These are phyloP conservation scores for Betula pendula DNA, from an alignment of 306 rosid species.

Conservation along the genomic window DNA sequence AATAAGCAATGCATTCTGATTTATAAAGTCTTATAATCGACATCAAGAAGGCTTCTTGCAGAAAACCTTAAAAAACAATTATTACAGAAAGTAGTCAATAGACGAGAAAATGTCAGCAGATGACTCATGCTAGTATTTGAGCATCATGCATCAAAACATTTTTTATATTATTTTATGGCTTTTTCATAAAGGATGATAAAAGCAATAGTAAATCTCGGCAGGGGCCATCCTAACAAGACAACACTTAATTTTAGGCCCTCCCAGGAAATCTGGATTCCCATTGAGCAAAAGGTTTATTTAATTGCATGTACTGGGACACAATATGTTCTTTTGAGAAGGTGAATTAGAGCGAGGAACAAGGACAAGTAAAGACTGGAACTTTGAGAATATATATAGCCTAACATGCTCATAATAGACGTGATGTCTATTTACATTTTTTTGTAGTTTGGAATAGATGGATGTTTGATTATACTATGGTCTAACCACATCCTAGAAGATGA, in stretches of 20 bases:
- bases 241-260: not conserved
- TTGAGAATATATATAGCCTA: not conserved
- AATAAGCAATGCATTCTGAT: conserved; percentile 20
- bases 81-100: not conserved
- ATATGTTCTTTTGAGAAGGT: not conserved
- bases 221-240: not conserved
- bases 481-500: not conserved
- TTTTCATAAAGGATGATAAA: not conserved
- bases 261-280: not conserved
- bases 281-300: not conserved
- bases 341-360: not conserved
- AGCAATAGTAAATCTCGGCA: not conserved
- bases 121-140: not conserved
- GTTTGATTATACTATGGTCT: not conserved
- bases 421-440: not conserved
- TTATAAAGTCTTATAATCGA: not conserved
- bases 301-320: not conserved
- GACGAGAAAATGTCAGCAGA: not conserved
- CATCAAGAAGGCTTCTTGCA: not conserved
- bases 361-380: not conserved
- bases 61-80: not conserved
- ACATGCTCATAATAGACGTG: not conserved
- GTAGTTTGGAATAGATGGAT: not conserved
- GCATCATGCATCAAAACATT: not conserved
- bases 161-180: not conserved